These are phyloP conservation scores for Talaromyces stipitatus DNA, from an alignment of 495 filamentous ascomycete species.

Conservation along the genomic window DNA sequence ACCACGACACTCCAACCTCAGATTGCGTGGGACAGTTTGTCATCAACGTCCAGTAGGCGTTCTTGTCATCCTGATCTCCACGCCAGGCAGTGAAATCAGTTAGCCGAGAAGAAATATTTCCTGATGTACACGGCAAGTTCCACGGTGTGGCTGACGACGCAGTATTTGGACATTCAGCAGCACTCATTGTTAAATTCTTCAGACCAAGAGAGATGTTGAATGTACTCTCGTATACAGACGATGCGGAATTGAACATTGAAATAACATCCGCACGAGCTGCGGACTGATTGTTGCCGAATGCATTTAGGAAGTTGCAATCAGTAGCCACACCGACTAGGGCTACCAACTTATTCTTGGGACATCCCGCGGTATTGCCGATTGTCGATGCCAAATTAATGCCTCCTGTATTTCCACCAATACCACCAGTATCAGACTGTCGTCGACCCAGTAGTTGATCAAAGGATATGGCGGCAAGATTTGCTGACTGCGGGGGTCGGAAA, in stretches of 20 bases:
- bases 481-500: conserved; percentile 36
- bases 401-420: conserved; percentile 61
- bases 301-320: conserved; percentile 76
- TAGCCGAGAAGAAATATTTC: conserved; percentile 68
- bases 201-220: conserved; percentile 94
- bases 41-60: conserved; percentile 91
- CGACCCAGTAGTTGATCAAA: conserved; percentile 49
- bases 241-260: conserved; percentile 76
- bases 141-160: conserved; percentile 60
- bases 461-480: conserved; percentile 46
- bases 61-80: conserved; percentile 60
- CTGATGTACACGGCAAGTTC: conserved; percentile 65
- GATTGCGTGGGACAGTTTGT: conserved; percentile 75
- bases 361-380: conserved; percentile 78
- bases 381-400: conserved; percentile 72
- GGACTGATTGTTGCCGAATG: conserved; percentile 54
- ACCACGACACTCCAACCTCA: conserved; percentile 91
- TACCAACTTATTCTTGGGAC: conserved; percentile 80
- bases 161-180: conserved; percentile 58
- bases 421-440: conserved; percentile 46
- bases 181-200: conserved; percentile 71
- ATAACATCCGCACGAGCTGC: conserved; percentile 64
- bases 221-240: conserved; percentile 73
- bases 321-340: conserved; percentile 88
- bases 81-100: conserved; percentile 89